A percentile compares a stretch with the other conserved stretches of the same genome.
These are phyloP conservation scores for Eimeria necatrix DNA, from an alignment of 169 alveolate species.

Conservation along the genomic window DNA sequence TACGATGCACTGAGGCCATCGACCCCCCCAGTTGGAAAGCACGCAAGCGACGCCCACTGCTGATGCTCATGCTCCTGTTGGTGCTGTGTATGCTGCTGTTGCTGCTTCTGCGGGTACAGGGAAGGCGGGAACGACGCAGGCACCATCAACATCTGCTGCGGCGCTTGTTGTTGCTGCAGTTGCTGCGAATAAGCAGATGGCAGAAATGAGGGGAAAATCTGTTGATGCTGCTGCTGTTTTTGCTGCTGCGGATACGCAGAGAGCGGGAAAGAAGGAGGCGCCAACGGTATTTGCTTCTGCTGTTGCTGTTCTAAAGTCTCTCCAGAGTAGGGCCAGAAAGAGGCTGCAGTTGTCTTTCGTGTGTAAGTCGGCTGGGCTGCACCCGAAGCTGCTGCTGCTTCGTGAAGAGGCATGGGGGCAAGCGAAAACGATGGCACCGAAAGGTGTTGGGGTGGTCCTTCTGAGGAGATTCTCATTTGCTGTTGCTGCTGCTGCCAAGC, in stretches of 20 bases:
- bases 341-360: background rate
- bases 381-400: conserved; percentile 3
- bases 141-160: background rate
- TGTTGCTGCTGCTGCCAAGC: conserved; percentile 38
- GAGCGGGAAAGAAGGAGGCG: conserved; percentile 25
- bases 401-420: background rate
- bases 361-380: background rate
- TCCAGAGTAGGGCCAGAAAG: conserved; percentile 14
- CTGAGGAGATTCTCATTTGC: background rate
- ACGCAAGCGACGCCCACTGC: conserved; percentile 19
- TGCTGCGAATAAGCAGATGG: background rate
- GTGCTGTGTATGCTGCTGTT: background rate
- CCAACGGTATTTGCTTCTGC: conserved; percentile 3
- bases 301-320: conserved; percentile 15
- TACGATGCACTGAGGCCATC: conserved; percentile 18
- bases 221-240: background rate
- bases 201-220: background rate
- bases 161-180: conserved; percentile 29
- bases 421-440: conserved; percentile 7
- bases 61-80: background rate
- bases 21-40: background rate
- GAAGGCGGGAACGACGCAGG: conserved; percentile 42
- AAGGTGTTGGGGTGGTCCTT: background rate
- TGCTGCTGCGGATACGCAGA: background rate
- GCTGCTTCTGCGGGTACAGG: background rate